phyloP scores from a whole-genome alignment of 257 asterid species.

The Eustoma russellianum region DNA sequence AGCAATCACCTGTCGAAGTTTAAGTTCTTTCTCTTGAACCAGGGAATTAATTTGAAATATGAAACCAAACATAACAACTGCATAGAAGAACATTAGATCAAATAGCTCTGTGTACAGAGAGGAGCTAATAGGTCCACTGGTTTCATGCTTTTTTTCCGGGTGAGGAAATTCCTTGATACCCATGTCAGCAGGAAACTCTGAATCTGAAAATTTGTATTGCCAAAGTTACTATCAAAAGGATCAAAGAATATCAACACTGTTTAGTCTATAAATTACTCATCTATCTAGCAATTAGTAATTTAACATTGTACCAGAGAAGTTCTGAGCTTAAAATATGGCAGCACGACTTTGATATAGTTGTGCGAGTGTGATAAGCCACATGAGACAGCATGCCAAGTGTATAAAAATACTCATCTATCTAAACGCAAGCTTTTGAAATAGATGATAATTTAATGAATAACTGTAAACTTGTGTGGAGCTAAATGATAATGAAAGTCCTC shows the following conservation, averaged over 20 bases:
- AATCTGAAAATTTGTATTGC: conserved; percentile 15
- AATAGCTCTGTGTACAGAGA: not conserved
- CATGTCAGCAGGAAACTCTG: conserved; percentile 21
- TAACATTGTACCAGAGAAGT: no score
- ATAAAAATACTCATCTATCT: not conserved
- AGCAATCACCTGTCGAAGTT: conserved; percentile 32
- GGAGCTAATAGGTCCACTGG: not conserved
- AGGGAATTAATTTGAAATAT: conserved; percentile 24
- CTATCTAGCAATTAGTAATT: no score
- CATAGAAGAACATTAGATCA: conserved; percentile 16
- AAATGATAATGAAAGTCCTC: not conserved
- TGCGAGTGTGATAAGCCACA: no score
- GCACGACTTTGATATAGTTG: no score
- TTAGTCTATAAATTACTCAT: no score
- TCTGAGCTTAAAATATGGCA: no score
- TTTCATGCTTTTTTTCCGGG: conserved; percentile 6
- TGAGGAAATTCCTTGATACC: conserved; percentile 33
- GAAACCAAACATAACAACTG: conserved; percentile 31
- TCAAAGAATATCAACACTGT: no score
- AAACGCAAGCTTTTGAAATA: no score
- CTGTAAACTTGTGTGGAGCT: no score
- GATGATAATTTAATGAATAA: no score
- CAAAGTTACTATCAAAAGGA: not conserved
- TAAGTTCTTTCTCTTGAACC: conserved; percentile 40
- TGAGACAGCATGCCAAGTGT: no score